Base-by-base conservation (phyloP, 169 alveolate genomes). In the Cryptosporidium parvum region DNA sequence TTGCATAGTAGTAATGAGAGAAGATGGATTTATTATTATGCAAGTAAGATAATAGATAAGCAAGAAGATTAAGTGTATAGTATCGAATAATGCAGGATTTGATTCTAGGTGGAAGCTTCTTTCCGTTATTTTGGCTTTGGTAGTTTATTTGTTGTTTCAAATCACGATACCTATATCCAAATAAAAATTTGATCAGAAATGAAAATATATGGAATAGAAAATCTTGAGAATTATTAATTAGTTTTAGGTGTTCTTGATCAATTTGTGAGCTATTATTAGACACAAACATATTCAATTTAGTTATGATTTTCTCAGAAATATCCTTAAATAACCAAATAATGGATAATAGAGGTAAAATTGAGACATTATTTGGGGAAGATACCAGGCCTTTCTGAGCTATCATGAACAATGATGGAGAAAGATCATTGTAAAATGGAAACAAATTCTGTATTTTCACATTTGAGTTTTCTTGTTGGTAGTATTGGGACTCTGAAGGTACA, bases 41-140 rank as follows among this genome's bases (percentile, higher is more conserved):
- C 26, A 80, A 48, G 35, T 44, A 65, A 12, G 18, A 21, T 12
- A 80, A 16, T 44, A 80, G 5, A 26, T 37, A 23, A 29, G 56
- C 51, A 14, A 80, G 9, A 7, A 80, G n/a, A 65, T 65, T 59
- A 31, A 80, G 51, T n/a, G 18, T 21, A 80, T 62, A 65, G n/a
- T 59, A 80, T 18, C 89, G 23, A 37, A 80, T 33, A 29, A 80
- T 45, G 9, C 69, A 80, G 8, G 89, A 80, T 44, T 80, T 80
- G 21, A 80, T 44, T 61, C 75, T 80, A 2, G 89, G 75, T 31
- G 86, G 86, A 6, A 18, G 21, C 23, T 59, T 73, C 21, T 73
- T 53, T 23, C 48, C 37, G 18, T 23, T 35, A 21, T 6, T 39
- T 65, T 59, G 72, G 31, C 51, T 65, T 80, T 62, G 75, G 39